A percentile compares a stretch with the other conserved stretches of the same genome.
Conservation (phyloP, 208 protist genomes). For the Acanthamoeba healyi region DNA sequence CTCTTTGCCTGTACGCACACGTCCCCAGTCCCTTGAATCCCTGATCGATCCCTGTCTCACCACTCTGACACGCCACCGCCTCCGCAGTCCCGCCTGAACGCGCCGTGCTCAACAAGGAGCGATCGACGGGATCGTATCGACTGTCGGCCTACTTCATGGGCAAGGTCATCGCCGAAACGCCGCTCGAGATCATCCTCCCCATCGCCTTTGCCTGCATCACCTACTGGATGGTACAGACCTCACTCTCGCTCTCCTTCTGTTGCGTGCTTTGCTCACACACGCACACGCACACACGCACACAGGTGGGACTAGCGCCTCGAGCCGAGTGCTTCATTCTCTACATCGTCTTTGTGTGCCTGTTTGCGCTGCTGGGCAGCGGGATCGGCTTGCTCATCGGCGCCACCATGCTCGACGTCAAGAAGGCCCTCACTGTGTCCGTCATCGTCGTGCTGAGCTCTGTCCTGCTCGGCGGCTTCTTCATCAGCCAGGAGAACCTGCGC, state of each 20-base stretch:
- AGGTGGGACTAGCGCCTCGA: not conserved
- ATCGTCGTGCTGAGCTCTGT: slow-evolving; percentile 54
- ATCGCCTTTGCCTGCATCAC: slow-evolving; percentile 77
- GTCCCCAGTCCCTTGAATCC: not conserved
- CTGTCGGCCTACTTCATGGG: slow-evolving; percentile 82
- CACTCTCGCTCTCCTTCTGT: not conserved
- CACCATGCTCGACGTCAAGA: slow-evolving; percentile 53
- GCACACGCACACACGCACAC: too few relatives aligned
- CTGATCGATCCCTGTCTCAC: too few relatives aligned
- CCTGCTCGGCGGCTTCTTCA: slow-evolving; percentile 74
- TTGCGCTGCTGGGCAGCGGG: not conserved
- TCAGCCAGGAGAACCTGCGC: slow-evolving; percentile 45
- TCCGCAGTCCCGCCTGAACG: slow-evolving; percentile 73
- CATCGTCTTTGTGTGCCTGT: slow-evolving; percentile 27
- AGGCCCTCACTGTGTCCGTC: slow-evolving; percentile 32
- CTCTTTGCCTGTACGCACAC: slow-evolving; percentile 47
- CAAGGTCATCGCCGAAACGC: slow-evolving; percentile 79
- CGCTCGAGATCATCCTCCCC: slow-evolving; percentile 76
- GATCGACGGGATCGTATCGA: slow-evolving; percentile 56
- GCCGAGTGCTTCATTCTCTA: slow-evolving; percentile 52
- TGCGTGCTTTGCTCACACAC: too few relatives aligned
- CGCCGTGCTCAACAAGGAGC: slow-evolving; percentile 79
- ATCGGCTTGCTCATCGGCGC: slow-evolving; percentile 66
- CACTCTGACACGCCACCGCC: not conserved
- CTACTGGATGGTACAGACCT: slow-evolving; percentile 76